phyloP scores from a whole-genome alignment of 179 eudicot genomes.

The Monotropa hypopitys region DNA sequence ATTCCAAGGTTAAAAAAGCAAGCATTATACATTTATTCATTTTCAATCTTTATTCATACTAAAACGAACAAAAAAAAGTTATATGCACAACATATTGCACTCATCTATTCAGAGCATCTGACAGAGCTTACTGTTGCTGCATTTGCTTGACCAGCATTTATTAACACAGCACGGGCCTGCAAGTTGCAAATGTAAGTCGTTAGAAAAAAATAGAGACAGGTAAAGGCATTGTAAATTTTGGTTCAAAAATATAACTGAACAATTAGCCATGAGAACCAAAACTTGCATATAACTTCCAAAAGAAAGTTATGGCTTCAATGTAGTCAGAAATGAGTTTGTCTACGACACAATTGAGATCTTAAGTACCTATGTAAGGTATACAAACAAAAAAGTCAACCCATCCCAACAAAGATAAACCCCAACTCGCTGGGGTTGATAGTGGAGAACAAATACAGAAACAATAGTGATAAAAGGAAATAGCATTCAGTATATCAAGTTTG shows the following conservation, averaged over 20 bases:
- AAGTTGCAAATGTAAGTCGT: conserved; percentile 8
- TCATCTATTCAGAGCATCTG: background rate
- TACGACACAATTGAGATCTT: background rate
- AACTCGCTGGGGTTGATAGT: background rate
- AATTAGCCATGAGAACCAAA: background rate
- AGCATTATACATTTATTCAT: background rate
- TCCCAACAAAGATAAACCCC: background rate
- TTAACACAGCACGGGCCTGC: conserved; percentile 90
- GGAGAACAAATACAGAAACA: background rate
- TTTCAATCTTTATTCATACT: background rate
- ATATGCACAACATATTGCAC: background rate
- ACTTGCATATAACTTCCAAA: background rate
- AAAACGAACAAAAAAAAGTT: background rate
- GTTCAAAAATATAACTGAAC: background rate
- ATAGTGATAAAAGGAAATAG: background rate
- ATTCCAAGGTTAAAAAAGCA: background rate
- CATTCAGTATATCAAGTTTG: background rate
- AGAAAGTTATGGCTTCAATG: background rate
- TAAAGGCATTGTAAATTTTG: background rate
- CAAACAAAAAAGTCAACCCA: background rate
- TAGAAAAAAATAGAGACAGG: background rate
- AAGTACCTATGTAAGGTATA: background rate
- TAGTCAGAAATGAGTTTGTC: background rate
- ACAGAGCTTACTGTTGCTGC: conserved; percentile 71
- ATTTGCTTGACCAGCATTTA: conserved; percentile 99